These are phyloP conservation scores for Rhynchosporium graminicola DNA, from an alignment of 2,329 filamentous ascomycete genomes.

Conservation along the genomic window DNA sequence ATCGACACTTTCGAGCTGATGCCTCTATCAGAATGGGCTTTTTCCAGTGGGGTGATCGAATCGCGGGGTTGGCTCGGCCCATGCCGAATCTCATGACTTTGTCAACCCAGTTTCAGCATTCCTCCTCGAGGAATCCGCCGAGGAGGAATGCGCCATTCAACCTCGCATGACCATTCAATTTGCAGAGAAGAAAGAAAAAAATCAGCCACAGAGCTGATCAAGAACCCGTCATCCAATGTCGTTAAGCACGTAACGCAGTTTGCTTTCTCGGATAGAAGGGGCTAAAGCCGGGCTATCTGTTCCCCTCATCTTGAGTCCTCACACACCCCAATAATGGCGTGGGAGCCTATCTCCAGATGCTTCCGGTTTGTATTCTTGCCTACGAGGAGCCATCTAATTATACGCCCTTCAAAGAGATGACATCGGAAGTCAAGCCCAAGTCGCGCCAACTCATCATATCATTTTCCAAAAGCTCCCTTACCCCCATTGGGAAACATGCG, in stretches of 20 bases:
- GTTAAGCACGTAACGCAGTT: background rate
- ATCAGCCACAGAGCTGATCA: slow-evolving; percentile 22
- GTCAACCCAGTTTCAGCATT: background rate
- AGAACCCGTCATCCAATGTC: background rate
- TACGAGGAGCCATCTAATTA: slow-evolving; percentile 18
- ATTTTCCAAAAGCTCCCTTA: slow-evolving; percentile 25
- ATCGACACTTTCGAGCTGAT: slow-evolving; percentile 9
- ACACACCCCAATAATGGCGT: slow-evolving; percentile 17
- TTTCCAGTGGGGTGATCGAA: slow-evolving; percentile 19
- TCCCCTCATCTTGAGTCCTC: slow-evolving; percentile 7
- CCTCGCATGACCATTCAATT: slow-evolving; percentile 4
- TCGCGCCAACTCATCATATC: slow-evolving; percentile 24
- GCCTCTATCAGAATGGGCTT: slow-evolving; percentile 11
- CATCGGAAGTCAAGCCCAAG: slow-evolving; percentile 14
- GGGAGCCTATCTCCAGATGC: background rate
- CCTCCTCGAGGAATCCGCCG: background rate
- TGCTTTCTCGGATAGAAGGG: slow-evolving; percentile 12
- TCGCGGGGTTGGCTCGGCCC: slow-evolving; percentile 20
- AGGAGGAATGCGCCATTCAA: background rate
- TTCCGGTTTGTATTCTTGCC: slow-evolving; percentile 29
- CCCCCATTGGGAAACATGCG: slow-evolving; percentile 29
- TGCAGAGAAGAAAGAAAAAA: slow-evolving; percentile 2
- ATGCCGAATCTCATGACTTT: slow-evolving; percentile 17
- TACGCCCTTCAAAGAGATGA: slow-evolving; percentile 1
- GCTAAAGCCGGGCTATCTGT: slow-evolving; percentile 21